Percentiles rank a stretch among this genome's conserved stretches.
Conservation (phyloP, 148 eudicot genomes). For the Dysphania ambrosioides region DNA sequence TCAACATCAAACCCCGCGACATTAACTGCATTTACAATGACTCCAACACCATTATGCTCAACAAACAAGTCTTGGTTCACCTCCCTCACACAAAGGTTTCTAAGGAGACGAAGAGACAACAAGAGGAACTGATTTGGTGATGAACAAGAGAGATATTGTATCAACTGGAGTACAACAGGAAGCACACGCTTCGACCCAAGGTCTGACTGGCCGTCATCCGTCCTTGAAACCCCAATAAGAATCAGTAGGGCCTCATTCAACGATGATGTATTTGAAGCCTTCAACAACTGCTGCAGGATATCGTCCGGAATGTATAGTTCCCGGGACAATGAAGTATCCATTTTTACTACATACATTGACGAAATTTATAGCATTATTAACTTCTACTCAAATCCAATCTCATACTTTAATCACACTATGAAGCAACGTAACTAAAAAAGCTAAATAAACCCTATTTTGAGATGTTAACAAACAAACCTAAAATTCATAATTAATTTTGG, state of each 20-base stretch:
- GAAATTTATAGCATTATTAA: neutral
- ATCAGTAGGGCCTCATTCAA: conserved; percentile 42
- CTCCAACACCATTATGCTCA: conserved; percentile 51
- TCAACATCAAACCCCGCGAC: conserved; percentile 25
- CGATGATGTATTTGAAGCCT: conserved; percentile 40
- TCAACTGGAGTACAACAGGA: conserved; percentile 40
- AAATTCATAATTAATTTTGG: too few species aligned
- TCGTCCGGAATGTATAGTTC: conserved; percentile 33
- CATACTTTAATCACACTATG: neutral
- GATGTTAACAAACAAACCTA: too few species aligned
- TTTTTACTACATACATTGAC: conserved; percentile 19
- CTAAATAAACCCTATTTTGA: too few species aligned
- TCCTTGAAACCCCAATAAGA: conserved; percentile 48
- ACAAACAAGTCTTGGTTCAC: conserved; percentile 59
- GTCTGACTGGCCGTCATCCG: conserved; percentile 51
- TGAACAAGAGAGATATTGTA: conserved; percentile 35
- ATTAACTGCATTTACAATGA: conserved; percentile 34
- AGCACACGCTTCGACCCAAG: conserved; percentile 52
- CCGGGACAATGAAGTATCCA: conserved; percentile 32
- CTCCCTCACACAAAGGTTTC: conserved; percentile 87
- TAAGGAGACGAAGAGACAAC: conserved; percentile 63
- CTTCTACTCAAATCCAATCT: neutral
- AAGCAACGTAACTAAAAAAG: too few species aligned
- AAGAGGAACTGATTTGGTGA: conserved; percentile 37
- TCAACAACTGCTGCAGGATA: conserved; percentile 38